Conservation (phyloP, 2,329 filamentous ascomycete species). For the Arthrobotrys musiformis region DNA sequence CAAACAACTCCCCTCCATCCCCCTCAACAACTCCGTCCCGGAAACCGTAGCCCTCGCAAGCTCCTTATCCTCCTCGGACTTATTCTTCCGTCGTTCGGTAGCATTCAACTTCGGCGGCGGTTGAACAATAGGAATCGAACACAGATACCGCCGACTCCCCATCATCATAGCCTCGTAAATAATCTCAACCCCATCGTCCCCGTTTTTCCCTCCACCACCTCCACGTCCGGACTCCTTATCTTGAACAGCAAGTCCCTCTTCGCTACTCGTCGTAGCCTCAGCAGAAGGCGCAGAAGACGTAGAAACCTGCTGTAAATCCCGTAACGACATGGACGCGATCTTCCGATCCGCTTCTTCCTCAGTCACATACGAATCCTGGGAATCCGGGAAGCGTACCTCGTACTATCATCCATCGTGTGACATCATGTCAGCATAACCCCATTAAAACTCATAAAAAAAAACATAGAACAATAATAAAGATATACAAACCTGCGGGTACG, state of each 20-base stretch:
- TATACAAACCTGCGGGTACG: conserved; percentile 79
- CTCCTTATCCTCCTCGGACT: conserved; percentile 82
- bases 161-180: conserved; percentile 80
- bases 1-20: conserved; percentile 81
- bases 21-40: conserved; percentile 81
- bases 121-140: conserved; percentile 79
- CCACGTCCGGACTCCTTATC: conserved; percentile 57
- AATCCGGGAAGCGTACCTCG: conserved; percentile 71
- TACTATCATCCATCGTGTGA: conserved; percentile 69
- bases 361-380: conserved; percentile 77
- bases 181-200: conserved; percentile 58
- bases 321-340: conserved; percentile 65
- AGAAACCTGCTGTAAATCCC: conserved; percentile 58
- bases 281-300: conserved; percentile 33
- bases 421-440: conserved; percentile 22
- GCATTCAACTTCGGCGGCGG: conserved; percentile 70
- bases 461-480: neutral
- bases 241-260: conserved; percentile 55
- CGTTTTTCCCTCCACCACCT: neutral
- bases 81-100: conserved; percentile 74
- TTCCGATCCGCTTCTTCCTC: conserved; percentile 75
- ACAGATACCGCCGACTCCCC: conserved; percentile 79
- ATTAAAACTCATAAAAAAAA: neutral
- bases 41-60: conserved; percentile 78
- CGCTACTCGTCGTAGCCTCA: neutral